Evolutionary conservation across 2,329 filamentous ascomycete genomes (phyloP).

Genomic region (Stagonosporopsis chrysanthemi): DNA sequence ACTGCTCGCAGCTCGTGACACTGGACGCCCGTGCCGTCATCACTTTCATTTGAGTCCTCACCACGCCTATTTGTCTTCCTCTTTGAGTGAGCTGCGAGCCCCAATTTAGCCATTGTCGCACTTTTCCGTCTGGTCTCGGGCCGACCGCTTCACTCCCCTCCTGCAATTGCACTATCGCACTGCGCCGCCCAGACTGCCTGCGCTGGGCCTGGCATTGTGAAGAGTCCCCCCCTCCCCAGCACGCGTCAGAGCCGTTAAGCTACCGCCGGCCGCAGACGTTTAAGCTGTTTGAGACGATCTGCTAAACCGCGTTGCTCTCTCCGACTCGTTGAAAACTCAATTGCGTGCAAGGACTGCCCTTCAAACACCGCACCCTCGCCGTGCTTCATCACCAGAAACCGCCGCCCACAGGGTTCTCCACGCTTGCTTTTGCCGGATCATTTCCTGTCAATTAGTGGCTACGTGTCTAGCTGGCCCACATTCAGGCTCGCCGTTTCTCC

Average conservation of each 20-base stretch:
- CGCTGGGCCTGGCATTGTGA: constrained; percentile 33
- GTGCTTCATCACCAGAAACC: constrained; percentile 39
- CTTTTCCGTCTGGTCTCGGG: constrained; percentile 43
- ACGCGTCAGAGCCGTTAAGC: constrained; percentile 42
- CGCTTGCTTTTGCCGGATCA: constrained; percentile 43
- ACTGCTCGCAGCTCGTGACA: constrained; percentile 32
- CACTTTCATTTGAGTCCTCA: constrained; percentile 19
- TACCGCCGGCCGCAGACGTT: constrained; percentile 42
- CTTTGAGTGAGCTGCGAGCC: constrained; percentile 35
- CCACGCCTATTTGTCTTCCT: constrained; percentile 25
- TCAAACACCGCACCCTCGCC: constrained; percentile 40
- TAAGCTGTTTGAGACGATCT: constrained; percentile 46
- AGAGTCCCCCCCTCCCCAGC: constrained; percentile 26
- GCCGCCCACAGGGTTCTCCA: constrained; percentile 41
- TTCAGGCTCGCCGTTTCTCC: constrained; percentile 37
- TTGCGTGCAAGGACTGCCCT: constrained; percentile 47
- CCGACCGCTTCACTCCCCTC: constrained; percentile 46
- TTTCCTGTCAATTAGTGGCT: constrained; percentile 41
- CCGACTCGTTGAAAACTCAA: constrained; percentile 42
- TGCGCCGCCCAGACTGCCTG: constrained; percentile 33
- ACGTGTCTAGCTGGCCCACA: constrained; percentile 42
- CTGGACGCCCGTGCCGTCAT: constrained; percentile 24
- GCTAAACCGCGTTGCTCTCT: constrained; percentile 32
- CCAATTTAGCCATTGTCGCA: constrained; percentile 46
- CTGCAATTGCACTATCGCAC: constrained; percentile 44